Percentiles rank a stretch among this genome's conserved stretches.
Conservation (phyloP, 768 basidiomycete genomes). For the Pleurotus djamor region DNA sequence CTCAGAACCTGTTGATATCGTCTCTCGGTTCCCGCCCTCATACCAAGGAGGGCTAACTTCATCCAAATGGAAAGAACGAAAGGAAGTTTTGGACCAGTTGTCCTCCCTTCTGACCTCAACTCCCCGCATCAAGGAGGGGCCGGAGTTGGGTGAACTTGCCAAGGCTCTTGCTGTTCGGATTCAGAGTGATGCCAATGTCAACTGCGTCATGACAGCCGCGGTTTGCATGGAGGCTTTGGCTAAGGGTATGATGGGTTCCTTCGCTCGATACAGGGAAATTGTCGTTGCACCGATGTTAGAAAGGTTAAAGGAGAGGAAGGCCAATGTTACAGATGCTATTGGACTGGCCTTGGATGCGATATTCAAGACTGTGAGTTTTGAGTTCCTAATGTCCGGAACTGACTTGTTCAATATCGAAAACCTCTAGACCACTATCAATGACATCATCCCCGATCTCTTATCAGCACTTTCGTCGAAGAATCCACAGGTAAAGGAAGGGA, state of each 20-base stretch:
- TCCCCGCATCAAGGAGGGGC: slow-evolving; percentile 76
- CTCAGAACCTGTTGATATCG: slow-evolving; percentile 79
- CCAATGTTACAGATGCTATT: slow-evolving; percentile 85
- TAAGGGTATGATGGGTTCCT: slow-evolving; percentile 72
- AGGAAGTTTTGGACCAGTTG: slow-evolving; percentile 87
- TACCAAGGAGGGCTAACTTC: slow-evolving; percentile 78
- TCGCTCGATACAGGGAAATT: slow-evolving; percentile 70
- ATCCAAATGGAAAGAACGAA: slow-evolving; percentile 97
- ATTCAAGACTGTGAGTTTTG: slow-evolving; percentile 67
- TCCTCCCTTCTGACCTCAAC: slow-evolving; percentile 64
- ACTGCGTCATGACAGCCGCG: slow-evolving; percentile 89
- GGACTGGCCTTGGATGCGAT: slow-evolving; percentile 87
- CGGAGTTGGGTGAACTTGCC: slow-evolving; percentile 74
- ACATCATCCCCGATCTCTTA: slow-evolving; percentile 81
- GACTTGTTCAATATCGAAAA: slow-evolving; percentile 1
- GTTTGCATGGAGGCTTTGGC: slow-evolving; percentile 84
- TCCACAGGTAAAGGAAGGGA: slow-evolving; percentile 94
- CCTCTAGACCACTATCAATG: slow-evolving; percentile 69
- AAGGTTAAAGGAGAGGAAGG: slow-evolving; percentile 92
- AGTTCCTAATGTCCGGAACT: slow-evolving; percentile 6
- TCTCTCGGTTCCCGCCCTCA: slow-evolving; percentile 70
- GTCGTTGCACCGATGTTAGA: slow-evolving; percentile 82
- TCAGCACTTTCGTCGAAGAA: slow-evolving; percentile 85
- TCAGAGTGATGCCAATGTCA: slow-evolving; percentile 90
- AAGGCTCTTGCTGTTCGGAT: slow-evolving; percentile 79